A percentile compares a stretch with the other conserved stretches of the same genome.
These are phyloP conservation scores for Boeremia exigua DNA, from an alignment of 2,329 filamentous ascomycete species.

Conservation along the genomic window DNA sequence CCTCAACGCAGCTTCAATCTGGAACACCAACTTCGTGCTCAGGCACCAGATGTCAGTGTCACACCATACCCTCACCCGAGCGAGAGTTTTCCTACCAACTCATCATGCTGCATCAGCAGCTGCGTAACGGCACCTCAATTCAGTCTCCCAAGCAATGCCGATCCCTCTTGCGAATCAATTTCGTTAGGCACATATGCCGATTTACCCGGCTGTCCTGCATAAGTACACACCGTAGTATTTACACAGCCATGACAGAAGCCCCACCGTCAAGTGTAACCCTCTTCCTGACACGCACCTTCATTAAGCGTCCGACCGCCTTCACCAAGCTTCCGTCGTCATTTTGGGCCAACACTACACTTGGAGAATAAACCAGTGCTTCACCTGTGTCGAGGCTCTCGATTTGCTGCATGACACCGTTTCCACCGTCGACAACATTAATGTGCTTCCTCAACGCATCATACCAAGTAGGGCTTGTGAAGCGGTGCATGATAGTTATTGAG, in stretches of 20 bases:
- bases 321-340: constrained; percentile 15
- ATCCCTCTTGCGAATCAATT: no score
- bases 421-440: constrained; percentile 49
- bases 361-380: constrained; percentile 58
- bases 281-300: constrained; percentile 33
- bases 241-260: constrained; percentile 70
- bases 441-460: constrained; percentile 54
- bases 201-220: no score
- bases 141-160: no score
- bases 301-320: constrained; percentile 23
- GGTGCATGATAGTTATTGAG: constrained; percentile 73
- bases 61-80: not conserved
- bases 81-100: no score
- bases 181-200: no score
- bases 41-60: not conserved
- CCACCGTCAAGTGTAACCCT: constrained; percentile 26
- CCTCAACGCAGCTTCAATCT: not conserved
- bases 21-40: not conserved
- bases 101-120: no score
- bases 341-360: constrained; percentile 51
- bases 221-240: no score
- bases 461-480: constrained; percentile 73
- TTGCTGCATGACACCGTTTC: constrained; percentile 48
- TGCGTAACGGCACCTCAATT: no score
- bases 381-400: constrained; percentile 58